A percentile compares a stretch with the other conserved stretches of the same genome.
phyloP scores from a whole-genome alignment of 129 eudicot genomes.

The Oenanthe sinensis region DNA sequence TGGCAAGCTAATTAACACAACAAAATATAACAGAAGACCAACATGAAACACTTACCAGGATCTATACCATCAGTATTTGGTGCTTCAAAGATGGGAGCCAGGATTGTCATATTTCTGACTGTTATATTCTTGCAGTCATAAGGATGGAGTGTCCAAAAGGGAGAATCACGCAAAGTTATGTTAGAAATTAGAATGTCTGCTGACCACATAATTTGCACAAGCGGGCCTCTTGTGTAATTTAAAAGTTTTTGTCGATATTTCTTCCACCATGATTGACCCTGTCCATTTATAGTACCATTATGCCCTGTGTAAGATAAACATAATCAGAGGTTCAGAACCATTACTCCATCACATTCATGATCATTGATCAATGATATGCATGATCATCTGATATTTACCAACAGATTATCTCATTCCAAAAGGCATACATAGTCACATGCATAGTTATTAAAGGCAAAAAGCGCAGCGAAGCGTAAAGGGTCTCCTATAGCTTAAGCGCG shows the following conservation, averaged over 20 bases:
- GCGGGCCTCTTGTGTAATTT: constrained; percentile 91
- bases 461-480: too few species aligned
- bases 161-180: constrained; percentile 85
- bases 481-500: too few species aligned
- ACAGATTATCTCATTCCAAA: background rate
- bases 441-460: too few species aligned
- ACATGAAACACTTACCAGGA: constrained; percentile 58
- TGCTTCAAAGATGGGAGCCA: constrained; percentile 82
- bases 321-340: constrained; percentile 13
- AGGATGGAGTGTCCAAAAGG: constrained; percentile 98
- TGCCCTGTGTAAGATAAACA: constrained; percentile 44
- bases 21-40: background rate
- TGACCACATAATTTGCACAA: constrained; percentile 95
- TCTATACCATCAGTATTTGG: constrained; percentile 99
- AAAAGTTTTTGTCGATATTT: constrained; percentile 72
- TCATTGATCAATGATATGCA: background rate
- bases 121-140: constrained; percentile 93
- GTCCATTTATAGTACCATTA: constrained; percentile 92
- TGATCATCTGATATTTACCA: background rate
- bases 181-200: constrained; percentile 72
- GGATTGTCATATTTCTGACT: constrained; percentile 69
- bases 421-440: background rate
- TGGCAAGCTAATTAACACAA: background rate
- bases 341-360: background rate
- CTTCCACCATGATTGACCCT: constrained; percentile 97